These are phyloP conservation scores for Hemileccinum impolitum DNA, from an alignment of 768 basidiomycete genomes.

Conservation along the genomic window DNA sequence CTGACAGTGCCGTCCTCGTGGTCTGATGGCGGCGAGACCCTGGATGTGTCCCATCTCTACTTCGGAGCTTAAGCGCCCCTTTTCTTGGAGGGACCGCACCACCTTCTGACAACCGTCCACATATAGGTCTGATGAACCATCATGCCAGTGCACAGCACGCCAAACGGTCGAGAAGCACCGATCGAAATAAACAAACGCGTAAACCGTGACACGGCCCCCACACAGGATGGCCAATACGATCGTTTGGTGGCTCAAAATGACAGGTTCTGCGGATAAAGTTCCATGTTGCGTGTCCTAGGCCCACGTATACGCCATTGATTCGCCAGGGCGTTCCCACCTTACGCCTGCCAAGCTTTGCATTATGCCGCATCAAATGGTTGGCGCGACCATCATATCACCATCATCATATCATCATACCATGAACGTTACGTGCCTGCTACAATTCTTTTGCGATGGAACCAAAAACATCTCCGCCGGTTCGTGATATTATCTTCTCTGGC, in stretches of 20 bases:
- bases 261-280: conserved; percentile 6
- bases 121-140: background rate
- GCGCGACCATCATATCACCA: background rate
- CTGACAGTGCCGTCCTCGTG: conserved; percentile 16
- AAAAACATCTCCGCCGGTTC: conserved; percentile 1
- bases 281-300: background rate
- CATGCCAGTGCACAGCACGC: conserved; percentile 18
- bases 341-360: background rate
- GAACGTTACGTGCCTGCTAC: background rate
- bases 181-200: conserved; percentile 16
- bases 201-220: conserved; percentile 12
- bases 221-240: conserved; percentile 19
- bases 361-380: conserved; percentile 2
- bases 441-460: background rate
- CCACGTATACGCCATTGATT: background rate
- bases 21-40: conserved; percentile 8
- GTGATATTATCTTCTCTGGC: background rate
- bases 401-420: background rate
- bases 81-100: conserved; percentile 10
- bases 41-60: conserved; percentile 19
- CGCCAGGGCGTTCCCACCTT: background rate
- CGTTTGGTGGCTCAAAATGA: background rate
- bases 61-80: conserved; percentile 35
- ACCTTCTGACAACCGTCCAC: background rate
- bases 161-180: conserved; percentile 10